These are phyloP conservation scores for Parmelia sp. DNA, from an alignment of 495 filamentous ascomycete genomes.

Conservation along the genomic window DNA sequence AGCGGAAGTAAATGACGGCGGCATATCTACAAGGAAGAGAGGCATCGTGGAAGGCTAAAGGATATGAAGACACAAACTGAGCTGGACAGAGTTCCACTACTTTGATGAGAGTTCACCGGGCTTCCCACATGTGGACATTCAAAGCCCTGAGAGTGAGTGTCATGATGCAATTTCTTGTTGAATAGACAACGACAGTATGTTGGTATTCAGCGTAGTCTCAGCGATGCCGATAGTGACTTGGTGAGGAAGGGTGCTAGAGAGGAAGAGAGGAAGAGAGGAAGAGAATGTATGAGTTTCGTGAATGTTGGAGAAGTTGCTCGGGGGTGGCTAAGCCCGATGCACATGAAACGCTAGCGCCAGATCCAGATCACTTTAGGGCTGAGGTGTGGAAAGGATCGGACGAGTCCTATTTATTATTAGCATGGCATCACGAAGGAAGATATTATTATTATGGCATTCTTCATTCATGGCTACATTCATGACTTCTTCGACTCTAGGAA, in stretches of 20 bases:
- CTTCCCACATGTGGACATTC: neutral
- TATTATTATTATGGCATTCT: no score
- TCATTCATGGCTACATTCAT: no score
- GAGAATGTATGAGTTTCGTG: neutral
- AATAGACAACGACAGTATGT: neutral
- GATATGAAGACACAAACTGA: neutral
- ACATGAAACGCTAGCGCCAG: neutral
- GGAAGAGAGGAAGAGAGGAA: neutral
- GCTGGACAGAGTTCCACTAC: neutral
- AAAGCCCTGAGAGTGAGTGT: neutral
- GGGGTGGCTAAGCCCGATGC: neutral
- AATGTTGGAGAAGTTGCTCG: neutral
- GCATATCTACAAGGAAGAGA: neutral
- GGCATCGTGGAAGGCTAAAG: neutral
- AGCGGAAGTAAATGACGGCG: neutral
- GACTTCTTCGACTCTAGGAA: no score
- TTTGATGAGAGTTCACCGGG: neutral
- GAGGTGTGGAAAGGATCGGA: neutral
- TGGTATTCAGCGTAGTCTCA: no score
- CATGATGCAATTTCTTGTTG: neutral
- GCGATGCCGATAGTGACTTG: no score
- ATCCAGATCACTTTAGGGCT: neutral
- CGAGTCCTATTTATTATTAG: neutral
- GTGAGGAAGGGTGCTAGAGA: neutral
- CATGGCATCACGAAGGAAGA: neutral